These are phyloP conservation scores for Tulasnella sp. DNA, from an alignment of 768 basidiomycete species.

Conservation along the genomic window DNA sequence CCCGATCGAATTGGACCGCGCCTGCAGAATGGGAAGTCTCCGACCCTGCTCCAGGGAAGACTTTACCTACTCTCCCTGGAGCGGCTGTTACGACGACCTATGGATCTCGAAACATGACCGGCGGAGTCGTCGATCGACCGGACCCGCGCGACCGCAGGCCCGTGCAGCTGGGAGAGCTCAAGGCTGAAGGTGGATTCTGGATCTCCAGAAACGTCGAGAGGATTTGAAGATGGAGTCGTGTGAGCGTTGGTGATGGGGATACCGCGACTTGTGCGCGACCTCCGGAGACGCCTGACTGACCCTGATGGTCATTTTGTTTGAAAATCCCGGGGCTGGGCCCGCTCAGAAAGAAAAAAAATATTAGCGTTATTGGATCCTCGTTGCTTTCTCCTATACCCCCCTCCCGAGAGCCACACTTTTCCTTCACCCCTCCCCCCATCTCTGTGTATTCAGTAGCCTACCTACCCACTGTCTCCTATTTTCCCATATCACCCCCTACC, in stretches of 20 bases:
- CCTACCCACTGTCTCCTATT: not conserved
- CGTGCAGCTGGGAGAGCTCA: not conserved
- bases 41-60: not conserved
- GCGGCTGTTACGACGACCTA: not conserved
- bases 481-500: not conserved
- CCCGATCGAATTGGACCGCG: not conserved
- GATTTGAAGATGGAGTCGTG: not conserved
- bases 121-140: constrained; percentile 1
- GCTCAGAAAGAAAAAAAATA: not conserved
- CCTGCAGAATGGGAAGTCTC: not conserved
- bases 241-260: not conserved
- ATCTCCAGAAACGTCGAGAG: not conserved
- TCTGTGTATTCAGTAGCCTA: not conserved
- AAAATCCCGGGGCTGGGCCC: not conserved
- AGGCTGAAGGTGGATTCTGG: constrained; percentile 7
- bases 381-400: not conserved
- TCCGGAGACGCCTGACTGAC: not conserved
- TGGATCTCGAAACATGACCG: not conserved
- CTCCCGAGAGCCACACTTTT: not conserved
- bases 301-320: not conserved
- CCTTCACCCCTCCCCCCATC: not conserved
- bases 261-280: not conserved
- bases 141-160: constrained; percentile 4
- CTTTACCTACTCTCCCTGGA: not conserved
- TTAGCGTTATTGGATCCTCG: not conserved